Base-by-base conservation (phyloP, 106 monocot genomes). In the Allium sativum region DNA sequence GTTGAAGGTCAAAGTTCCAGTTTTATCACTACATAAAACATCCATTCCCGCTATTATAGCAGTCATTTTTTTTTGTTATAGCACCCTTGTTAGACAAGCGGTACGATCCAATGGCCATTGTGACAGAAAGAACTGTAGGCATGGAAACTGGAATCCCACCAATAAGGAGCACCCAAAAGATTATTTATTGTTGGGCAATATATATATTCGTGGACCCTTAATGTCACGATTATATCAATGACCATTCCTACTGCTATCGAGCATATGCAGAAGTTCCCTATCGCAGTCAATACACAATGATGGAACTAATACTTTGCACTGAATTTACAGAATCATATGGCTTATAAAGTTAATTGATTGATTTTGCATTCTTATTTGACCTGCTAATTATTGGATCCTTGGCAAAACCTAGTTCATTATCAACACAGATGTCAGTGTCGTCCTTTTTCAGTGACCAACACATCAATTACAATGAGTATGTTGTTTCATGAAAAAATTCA, bases 1-100 rank as follows among this genome's bases (percentile, higher is more conserved):
- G 68, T 80, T 80, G 57, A 80, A 71, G 14, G 80, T 80, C 18
- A 80, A 68, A n/a, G 80, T 80, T 72, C 80, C 80, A 46, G 80
- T 80, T 68, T 80, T 80, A 68, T 80, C 80, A 72, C 80, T 80
- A 48, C 80, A 80, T 4, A 80, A 67, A 45, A 80, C 80, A 68
- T 80, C 71, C 80, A 80, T 80, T 17, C 80, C 80, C 20, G 80
- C 80, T 75, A 80, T 80, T 67, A 80, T 80, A 18, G 80, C 80
- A 63, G 80, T 80, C 80, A 75, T n/a, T 80, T 59, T 75, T 71
- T 56, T 80, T 80, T 53, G 75, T 80, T 52, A 80, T 80, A 46
- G 80, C 79, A 69, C 79, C 79, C 74, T 78, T 52, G 56, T 71
- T 64, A 5, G 80, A 71, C 58, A 80, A 68, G 40, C 75, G 70